These are phyloP conservation scores for Hemisphaericaspora lyxosophila DNA, from an alignment of 1,139 yeast genomes.

Conservation along the genomic window DNA sequence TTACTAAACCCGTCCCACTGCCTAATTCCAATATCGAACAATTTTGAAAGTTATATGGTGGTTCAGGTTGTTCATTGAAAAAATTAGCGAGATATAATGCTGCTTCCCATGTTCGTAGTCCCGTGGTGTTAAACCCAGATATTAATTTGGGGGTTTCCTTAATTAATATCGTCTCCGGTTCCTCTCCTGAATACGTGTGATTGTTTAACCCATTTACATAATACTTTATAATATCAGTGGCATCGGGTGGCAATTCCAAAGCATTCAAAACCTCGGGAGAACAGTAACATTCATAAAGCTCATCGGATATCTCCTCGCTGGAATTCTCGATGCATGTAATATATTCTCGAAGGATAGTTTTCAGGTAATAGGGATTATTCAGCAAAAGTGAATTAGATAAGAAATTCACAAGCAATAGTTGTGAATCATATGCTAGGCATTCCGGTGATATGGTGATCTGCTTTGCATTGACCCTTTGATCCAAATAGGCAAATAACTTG, in stretches of 20 bases:
- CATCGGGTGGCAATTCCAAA: conserved; percentile 41
- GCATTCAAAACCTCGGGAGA: conserved; percentile 38
- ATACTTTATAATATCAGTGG: conserved; percentile 50
- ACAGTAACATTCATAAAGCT: conserved; percentile 53
- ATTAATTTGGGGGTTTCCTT: conserved; percentile 64
- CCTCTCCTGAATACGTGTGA: conserved; percentile 10
- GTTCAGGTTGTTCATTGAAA: conserved; percentile 22
- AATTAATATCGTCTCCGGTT: conserved; percentile 35
- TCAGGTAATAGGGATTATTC: conserved; percentile 52
- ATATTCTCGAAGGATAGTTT: conserved; percentile 41
- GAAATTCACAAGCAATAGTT: conserved; percentile 13
- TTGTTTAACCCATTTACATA: conserved; percentile 27
- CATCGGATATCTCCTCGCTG: conserved; percentile 34
- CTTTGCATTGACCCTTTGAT: conserved; percentile 15
- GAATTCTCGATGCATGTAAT: conserved; percentile 34
- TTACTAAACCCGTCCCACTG: conserved; percentile 87
- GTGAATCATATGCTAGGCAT: conserved; percentile 9
- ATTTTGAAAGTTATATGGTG: conserved; percentile 13
- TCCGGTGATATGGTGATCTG: conserved; percentile 6
- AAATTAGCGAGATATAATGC: conserved; percentile 64
- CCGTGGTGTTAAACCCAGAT: conserved; percentile 80
- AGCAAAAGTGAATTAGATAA: conserved; percentile 18
- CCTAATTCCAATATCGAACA: conserved; percentile 68
- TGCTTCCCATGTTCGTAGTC: conserved; percentile 93
- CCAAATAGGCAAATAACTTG: conserved; percentile 9